Base-by-base conservation (phyloP, 805 yeast genomes). In the Schwanniomyces polymorphus region DNA sequence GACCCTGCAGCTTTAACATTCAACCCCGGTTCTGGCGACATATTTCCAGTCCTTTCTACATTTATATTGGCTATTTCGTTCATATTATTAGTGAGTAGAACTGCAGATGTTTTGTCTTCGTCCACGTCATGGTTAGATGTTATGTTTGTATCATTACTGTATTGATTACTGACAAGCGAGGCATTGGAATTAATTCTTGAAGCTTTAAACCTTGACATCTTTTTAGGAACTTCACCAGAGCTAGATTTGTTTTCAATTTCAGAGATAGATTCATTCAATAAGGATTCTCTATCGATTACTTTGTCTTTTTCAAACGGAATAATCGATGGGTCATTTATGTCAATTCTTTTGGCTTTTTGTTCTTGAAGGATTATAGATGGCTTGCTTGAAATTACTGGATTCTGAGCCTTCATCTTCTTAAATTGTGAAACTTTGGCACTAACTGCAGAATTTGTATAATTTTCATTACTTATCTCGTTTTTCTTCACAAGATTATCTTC, bases 161-260 rank as follows among this genome's bases (percentile, higher is more conserved):
- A 14, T 14, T 31, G 2, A 14, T 7, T 31, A 5, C 9, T 14
- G 18, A 7, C 21, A 31, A 14, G 35, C 35, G 14, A 4, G 4
- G 7, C n/a, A 14, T 21, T 18, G 35, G 44, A 21, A 29, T 25
- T 42, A 10, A 21, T 46, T 34, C 65, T 53, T n/a, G 87, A 85
- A 10, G 88, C 80, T 56, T 74, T 86, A 63, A 89, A 89, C 43
- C 89, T 70, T 58, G 95, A 86, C 1, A 80, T 68, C 49, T 74
- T 82, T 7, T 79, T 61, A 18, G 27, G 18, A 25, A 11, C 21
- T 37, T 9, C 52, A 33, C 45, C 56, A 18, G 47, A 53, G 21
- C 47, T 41, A 8, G 58, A 51, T 29, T 34, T 43, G 29, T 49
- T 55, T 37, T 55, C 61, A 25, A 38, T 38, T 16, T 55, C 51